Percentiles rank a stretch among this genome's conserved stretches.
phyloP scores from a whole-genome alignment of 352 stramenopile species.

The Globisporangium nodosum region DNA sequence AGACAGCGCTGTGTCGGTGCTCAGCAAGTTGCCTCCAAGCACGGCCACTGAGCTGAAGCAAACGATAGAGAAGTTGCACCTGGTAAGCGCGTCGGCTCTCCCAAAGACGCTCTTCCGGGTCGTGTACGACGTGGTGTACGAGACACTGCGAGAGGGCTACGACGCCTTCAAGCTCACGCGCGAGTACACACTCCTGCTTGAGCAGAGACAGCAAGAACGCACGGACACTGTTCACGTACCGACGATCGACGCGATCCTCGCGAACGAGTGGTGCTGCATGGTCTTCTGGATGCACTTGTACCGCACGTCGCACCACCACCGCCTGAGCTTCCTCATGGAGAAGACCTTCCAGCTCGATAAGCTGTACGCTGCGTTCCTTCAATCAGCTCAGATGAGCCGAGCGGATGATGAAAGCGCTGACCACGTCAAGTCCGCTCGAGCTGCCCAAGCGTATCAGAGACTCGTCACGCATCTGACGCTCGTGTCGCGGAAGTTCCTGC shows the following conservation, averaged over 20 bases:
- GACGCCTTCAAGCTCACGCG: conserved; percentile 27
- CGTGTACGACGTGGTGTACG: conserved; percentile 23
- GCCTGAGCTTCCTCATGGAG: conserved; percentile 57
- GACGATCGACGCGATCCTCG: conserved; percentile 49
- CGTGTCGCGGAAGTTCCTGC: conserved; percentile 23
- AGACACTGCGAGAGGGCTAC: conserved; percentile 20
- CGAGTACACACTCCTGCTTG: conserved; percentile 22
- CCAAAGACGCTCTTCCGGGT: conserved; percentile 23
- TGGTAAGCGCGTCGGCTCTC: conserved; percentile 4
- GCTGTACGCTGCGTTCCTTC: conserved; percentile 14
- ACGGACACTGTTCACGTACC: conserved; percentile 14
- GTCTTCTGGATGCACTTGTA: conserved; percentile 76
- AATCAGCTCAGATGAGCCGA: conserved; percentile 6
- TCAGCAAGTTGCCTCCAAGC: conserved; percentile 8
- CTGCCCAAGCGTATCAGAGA: neutral
- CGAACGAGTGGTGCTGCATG: conserved; percentile 58
- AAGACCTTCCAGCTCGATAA: conserved; percentile 41
- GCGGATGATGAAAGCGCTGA: neutral
- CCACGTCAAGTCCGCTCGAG: neutral
- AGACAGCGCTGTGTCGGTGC: neutral
- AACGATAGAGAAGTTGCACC: conserved; percentile 5
- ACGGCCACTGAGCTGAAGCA: conserved; percentile 4
- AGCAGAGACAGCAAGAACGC: conserved; percentile 10
- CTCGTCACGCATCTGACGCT: conserved; percentile 17
- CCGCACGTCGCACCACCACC: conserved; percentile 42